Conservation (phyloP, 1,284 basidiomycete species). For the Ustilago tritici region DNA sequence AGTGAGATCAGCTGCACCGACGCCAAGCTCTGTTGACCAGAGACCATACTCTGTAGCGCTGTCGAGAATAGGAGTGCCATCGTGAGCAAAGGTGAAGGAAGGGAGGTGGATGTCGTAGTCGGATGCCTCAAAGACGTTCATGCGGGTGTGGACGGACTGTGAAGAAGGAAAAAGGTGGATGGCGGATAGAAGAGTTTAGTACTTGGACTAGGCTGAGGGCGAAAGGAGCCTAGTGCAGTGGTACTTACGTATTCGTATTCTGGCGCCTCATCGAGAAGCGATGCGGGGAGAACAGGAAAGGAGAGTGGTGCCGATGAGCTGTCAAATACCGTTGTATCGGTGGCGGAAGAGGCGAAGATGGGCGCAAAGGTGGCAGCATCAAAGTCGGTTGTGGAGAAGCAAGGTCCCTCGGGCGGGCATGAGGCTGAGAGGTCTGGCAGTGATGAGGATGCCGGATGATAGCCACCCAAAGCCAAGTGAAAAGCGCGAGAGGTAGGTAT, state of each 20-base stretch:
- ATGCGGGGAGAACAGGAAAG: conserved; percentile 64
- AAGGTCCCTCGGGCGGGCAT: conserved; percentile 39
- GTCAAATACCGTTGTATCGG: conserved; percentile 14
- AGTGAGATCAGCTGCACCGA: conserved; percentile 21
- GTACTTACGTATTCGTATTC: conserved; percentile 66
- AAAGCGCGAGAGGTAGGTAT: conserved; percentile 22
- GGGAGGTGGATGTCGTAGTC: conserved; percentile 33
- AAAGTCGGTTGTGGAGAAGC: conserved; percentile 35
- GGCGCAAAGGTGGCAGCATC: conserved; percentile 33
- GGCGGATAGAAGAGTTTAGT: neutral
- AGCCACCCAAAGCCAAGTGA: conserved; percentile 27
- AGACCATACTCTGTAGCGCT: conserved; percentile 30
- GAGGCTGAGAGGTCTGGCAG: conserved; percentile 27
- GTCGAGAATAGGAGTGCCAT: conserved; percentile 38
- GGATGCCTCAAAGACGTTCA: conserved; percentile 61
- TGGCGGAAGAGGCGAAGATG: conserved; percentile 14
- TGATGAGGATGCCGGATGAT: conserved; percentile 13
- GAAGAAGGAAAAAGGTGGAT: neutral
- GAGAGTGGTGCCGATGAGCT: conserved; percentile 40
- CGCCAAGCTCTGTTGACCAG: conserved; percentile 31
- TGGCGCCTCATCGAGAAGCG: conserved; percentile 60
- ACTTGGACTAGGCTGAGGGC: neutral
- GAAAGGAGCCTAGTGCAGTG: neutral
- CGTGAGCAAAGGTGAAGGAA: conserved; percentile 33
- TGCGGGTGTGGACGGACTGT: conserved; percentile 63